phyloP scores from a whole-genome alignment of 768 basidiomycete genomes.

The Naganishia randhawae region DNA sequence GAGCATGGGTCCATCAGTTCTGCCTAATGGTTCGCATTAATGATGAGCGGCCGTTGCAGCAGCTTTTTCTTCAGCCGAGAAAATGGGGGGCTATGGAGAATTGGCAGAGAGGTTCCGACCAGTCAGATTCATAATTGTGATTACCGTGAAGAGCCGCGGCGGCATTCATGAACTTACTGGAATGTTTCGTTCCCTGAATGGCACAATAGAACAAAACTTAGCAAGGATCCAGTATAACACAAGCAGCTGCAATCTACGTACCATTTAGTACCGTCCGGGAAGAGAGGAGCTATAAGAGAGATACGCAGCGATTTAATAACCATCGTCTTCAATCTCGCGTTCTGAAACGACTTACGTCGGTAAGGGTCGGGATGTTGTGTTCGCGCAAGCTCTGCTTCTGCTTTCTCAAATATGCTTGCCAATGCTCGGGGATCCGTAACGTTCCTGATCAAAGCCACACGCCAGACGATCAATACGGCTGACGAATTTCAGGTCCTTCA shows the following conservation, averaged over 20 bases:
- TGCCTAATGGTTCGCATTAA: neutral
- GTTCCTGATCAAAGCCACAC: constrained; percentile 56
- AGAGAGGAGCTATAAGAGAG: constrained; percentile 61
- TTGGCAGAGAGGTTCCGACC: neutral
- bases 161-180: constrained; percentile 46
- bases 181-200: constrained; percentile 50
- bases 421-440: constrained; percentile 80
- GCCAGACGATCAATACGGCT: neutral
- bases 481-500: neutral
- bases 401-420: constrained; percentile 69
- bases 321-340: neutral
- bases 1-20: neutral
- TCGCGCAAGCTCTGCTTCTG: constrained; percentile 67
- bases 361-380: constrained; percentile 86
- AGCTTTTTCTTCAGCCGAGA: constrained; percentile 45
- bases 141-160: neutral
- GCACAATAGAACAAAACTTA: neutral
- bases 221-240: neutral
- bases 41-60: constrained; percentile 30
- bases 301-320: constrained; percentile 4
- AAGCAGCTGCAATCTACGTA: constrained; percentile 34
- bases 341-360: constrained; percentile 63
- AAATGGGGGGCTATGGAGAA: constrained; percentile 44
- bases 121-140: neutral
- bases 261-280: constrained; percentile 85